Evolutionary conservation across 2,329 filamentous ascomycete species (phyloP), one percentile per base, ranked within the genome.

Genomic region (Stachybotrys echinatus): DNA sequence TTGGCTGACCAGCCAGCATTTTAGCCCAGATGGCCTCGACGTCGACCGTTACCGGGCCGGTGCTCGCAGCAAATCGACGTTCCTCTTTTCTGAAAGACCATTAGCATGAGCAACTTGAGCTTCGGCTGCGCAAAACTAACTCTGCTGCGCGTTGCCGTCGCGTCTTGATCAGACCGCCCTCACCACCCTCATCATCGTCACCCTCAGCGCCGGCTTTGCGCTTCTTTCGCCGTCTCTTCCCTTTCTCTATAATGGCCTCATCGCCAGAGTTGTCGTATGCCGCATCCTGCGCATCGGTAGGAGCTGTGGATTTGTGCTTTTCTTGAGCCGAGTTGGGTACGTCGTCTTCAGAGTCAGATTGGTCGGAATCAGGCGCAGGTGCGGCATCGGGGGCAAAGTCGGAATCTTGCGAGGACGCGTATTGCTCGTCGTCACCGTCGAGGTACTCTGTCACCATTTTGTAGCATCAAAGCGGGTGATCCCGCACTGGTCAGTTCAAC

Each of bases 211-310:
- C 72, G 14, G 57, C 56, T 56, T 70, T 73, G 59, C 73, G 77
- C 40, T 65, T 66, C 60, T 73, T 79, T 34, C 66, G 70, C 48
- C 71, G 70, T 61, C 77, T 84, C 59, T 77, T 80, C 18, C 78
- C 83, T 55, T 77, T 83, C 43, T 79, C 71, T 57, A 89, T 85
- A 49, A 88, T 79, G 1, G 79, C 77, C 60, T 89, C 86, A 59
- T 89, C 86, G n/a, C 85, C 86, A 1, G 86, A 89, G 55, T 86
- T 86, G 52, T 83, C 78, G 52, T 83, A 81, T 1, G 74, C 81
- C 0, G 71, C 71, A 54, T 79, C 75, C 5, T 73, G 69, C 2
- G 56, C 55, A 17, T 56, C 61, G 38, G 57, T 45, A 12, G 65
- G 49, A 12, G 43, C 50, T 22, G 43, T 51, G 43, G 51, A 40